Conservation (phyloP, 306 rosid species). For the Dryas octopetala region DNA sequence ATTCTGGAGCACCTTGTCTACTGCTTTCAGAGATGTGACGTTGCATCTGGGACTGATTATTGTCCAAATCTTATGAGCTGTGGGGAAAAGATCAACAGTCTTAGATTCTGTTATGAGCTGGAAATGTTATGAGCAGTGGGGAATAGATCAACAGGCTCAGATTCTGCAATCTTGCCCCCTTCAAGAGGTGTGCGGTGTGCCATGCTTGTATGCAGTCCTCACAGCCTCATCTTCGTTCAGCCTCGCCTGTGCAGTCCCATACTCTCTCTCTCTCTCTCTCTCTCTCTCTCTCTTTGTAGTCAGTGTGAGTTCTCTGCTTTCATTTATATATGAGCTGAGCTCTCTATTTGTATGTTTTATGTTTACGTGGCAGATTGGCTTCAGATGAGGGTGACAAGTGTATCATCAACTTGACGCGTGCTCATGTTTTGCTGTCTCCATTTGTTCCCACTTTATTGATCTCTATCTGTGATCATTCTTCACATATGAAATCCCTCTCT, state of each 20-base stretch:
- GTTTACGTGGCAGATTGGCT: neutral
- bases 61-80: slow-evolving; percentile 31
- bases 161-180: slow-evolving; percentile 65
- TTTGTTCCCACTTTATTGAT: neutral
- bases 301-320: neutral
- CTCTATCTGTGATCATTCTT: no score
- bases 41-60: slow-evolving; percentile 28
- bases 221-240: slow-evolving; percentile 49
- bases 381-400: neutral
- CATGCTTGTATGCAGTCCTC: slow-evolving; percentile 54
- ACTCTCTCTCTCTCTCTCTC: neutral
- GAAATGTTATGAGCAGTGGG: slow-evolving; percentile 38
- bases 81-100: slow-evolving; percentile 42
- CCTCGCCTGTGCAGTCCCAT: slow-evolving; percentile 57
- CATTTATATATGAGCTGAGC: neutral
- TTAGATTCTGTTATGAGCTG: slow-evolving; percentile 47
- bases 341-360: neutral
- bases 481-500: neutral
- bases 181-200: slow-evolving; percentile 68
- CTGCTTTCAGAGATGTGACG: neutral
- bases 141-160: slow-evolving; percentile 50
- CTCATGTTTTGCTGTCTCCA: neutral
- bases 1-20: slow-evolving; percentile 18
- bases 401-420: neutral
- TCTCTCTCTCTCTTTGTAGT: neutral